These are phyloP conservation scores for Scutellaria minor DNA, from an alignment of 257 asterid species.

Conservation along the genomic window DNA sequence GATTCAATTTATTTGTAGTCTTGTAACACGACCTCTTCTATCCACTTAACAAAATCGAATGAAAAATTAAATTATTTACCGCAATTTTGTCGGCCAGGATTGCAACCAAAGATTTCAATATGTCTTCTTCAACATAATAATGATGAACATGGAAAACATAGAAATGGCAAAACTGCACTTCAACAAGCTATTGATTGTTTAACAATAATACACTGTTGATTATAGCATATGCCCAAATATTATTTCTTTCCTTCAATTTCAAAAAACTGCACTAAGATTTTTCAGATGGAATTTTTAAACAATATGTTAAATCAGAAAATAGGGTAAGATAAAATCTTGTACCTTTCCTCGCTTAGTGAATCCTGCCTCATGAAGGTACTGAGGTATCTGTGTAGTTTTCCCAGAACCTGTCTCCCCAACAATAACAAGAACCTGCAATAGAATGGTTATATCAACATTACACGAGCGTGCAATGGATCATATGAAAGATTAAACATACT, in stretches of 20 bases:
- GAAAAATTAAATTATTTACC: background rate
- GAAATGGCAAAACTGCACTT: slow-evolving; percentile 22
- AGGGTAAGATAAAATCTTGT: slow-evolving; percentile 16
- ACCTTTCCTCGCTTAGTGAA: slow-evolving; percentile 78
- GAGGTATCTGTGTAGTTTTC: slow-evolving; percentile 95
- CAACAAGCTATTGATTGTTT: slow-evolving; percentile 6
- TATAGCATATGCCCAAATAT: slow-evolving; percentile 12
- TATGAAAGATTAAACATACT: slow-evolving; percentile 24
- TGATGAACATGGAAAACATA: background rate
- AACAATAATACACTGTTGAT: background rate
- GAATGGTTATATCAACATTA: slow-evolving; percentile 25
- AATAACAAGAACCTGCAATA: slow-evolving; percentile 79
- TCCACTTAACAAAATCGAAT: slow-evolving; percentile 21
- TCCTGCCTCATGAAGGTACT: slow-evolving; percentile 96
- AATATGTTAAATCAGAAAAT: slow-evolving; percentile 14
- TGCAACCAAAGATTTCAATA: slow-evolving; percentile 6
- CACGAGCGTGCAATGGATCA: background rate
- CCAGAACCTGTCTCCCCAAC: slow-evolving; percentile 99
- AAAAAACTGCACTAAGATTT: background rate
- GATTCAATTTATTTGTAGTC: background rate
- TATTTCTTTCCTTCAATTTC: slow-evolving; percentile 6
- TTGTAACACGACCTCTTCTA: slow-evolving; percentile 25
- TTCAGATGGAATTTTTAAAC: slow-evolving; percentile 10
- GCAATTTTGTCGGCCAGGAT: slow-evolving; percentile 7
- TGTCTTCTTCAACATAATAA: background rate